Percentiles rank a stretch among this genome's conserved stretches.
Evolutionary conservation across 352 stramenopile genomes (phyloP).

Genomic region (Phytophthora ramorum): DNA sequence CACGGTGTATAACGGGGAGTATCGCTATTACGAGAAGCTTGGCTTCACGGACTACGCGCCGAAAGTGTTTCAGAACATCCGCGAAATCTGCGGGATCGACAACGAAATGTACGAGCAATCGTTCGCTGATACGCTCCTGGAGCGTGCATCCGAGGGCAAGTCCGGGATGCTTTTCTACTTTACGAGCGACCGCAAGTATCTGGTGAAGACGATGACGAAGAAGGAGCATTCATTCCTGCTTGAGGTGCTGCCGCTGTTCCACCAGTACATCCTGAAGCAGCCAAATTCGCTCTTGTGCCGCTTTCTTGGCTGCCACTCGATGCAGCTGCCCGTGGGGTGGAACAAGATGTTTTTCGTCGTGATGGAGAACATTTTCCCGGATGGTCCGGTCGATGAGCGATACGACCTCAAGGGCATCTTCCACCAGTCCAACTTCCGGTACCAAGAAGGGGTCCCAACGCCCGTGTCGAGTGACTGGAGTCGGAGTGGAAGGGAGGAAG

Average conservation of each 20-base stretch:
- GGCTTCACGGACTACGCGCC: slow-evolving; percentile 89
- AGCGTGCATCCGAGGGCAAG: slow-evolving; percentile 86
- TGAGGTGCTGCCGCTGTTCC: slow-evolving; percentile 80
- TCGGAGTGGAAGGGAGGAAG: slow-evolving; percentile 40
- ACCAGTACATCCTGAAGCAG: slow-evolving; percentile 88
- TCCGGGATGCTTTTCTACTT: slow-evolving; percentile 92
- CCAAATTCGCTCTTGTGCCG: slow-evolving; percentile 82
- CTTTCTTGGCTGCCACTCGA: slow-evolving; percentile 87
- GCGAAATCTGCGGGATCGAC: slow-evolving; percentile 78
- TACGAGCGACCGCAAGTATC: slow-evolving; percentile 83
- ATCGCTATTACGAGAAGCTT: slow-evolving; percentile 88
- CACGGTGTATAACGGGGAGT: slow-evolving; percentile 85
- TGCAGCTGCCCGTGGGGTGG: slow-evolving; percentile 90
- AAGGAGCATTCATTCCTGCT: slow-evolving; percentile 87
- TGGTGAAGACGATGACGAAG: slow-evolving; percentile 92
- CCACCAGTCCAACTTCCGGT: slow-evolving; percentile 62
- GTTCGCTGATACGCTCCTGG: slow-evolving; percentile 84
- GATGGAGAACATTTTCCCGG: slow-evolving; percentile 89
- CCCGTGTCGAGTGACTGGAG: slow-evolving; percentile 49
- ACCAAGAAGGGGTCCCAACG: slow-evolving; percentile 50
- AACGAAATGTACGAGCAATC: slow-evolving; percentile 84
- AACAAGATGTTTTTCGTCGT: slow-evolving; percentile 93
- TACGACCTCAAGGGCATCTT: slow-evolving; percentile 90
- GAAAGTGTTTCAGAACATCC: slow-evolving; percentile 87
- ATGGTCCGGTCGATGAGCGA: slow-evolving; percentile 76